Base-by-base conservation (phyloP, 306 rosid genomes). In the Ormosia semicastrata region DNA sequence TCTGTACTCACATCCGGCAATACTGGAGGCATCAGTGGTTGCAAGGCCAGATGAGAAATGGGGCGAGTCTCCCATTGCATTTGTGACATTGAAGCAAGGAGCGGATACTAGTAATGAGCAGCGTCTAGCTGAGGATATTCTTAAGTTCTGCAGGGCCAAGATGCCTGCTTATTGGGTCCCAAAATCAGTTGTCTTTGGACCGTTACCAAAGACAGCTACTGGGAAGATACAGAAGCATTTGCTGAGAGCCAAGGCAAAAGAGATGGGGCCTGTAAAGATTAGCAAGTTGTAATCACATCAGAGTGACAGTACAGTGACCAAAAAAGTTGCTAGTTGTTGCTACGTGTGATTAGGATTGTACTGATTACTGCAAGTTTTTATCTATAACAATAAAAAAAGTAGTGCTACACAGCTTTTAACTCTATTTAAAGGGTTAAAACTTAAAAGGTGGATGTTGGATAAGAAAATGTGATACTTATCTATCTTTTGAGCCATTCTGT, bases 21-120 rank as follows among this genome's bases (percentile, higher is more conserved):
- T 95, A 36, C 75, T 93, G 11, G 98, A 93, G 85, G 91, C 81
- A 62, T 89, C 99, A 0, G 98, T 93, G 81, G 98, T 93, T 46
- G 97, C 98, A 6, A 86, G 97, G 82, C 92, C 97, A 9, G 97
- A 93, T 70, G 92, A 93, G 73, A 88, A 76, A 71, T 95, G 99
- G 99, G 97, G 99, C 0, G 99, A 93, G 86, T 87, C 98, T 77
- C 96, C 97, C 18, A 88, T 96, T 47, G 97, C 97, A 15, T 93
- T 93, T 64, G 99, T 95, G 84, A 90, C 95, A 1, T 68, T 92
- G 60, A 93, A 95, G 83, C 72, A 81, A 0, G 87, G 82, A 68
- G 82, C 91, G 7, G 91, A 89, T 79, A 62, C 11, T n/a, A 85
- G 90, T 1, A 57, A 95, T n/a, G 90, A 90, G 68, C 80, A 76